Percentiles rank a stretch among this genome's conserved stretches.
These are phyloP conservation scores for Lablab purpureus DNA, from an alignment of 306 rosid genomes.

Conservation along the genomic window DNA sequence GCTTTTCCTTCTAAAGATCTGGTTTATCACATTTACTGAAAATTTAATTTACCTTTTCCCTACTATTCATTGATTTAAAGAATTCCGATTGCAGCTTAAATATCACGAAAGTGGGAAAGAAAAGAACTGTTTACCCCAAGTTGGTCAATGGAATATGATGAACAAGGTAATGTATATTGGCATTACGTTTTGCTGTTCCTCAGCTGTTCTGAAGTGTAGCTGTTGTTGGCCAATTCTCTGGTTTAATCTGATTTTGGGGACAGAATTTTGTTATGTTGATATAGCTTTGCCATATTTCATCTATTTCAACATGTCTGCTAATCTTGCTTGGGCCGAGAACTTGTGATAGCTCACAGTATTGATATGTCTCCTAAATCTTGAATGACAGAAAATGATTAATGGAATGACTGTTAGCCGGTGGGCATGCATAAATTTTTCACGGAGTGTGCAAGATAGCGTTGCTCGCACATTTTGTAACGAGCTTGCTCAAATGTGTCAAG, in stretches of 20 bases:
- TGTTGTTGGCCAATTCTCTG: not conserved
- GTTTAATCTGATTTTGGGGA: not conserved
- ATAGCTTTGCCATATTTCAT: not conserved
- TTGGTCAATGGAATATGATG: slow-evolving; percentile 99
- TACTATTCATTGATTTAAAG: slow-evolving; percentile 28
- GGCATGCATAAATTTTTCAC: slow-evolving; percentile 92
- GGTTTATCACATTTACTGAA: slow-evolving; percentile 29
- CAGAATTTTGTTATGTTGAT: slow-evolving; percentile 1
- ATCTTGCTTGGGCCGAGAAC: slow-evolving; percentile 21
- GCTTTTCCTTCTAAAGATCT: slow-evolving; percentile 18
- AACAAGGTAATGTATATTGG: slow-evolving; percentile 71
- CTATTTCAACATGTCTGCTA: not conserved
- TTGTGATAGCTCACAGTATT: slow-evolving; percentile 32
- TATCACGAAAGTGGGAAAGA: slow-evolving; percentile 93
- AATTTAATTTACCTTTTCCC: not conserved
- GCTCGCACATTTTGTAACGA: slow-evolving; percentile 89
- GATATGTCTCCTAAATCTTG: slow-evolving; percentile 29
- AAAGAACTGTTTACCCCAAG: slow-evolving; percentile 93
- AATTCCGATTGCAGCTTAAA: slow-evolving; percentile 67
- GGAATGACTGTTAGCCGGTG: slow-evolving; percentile 95
- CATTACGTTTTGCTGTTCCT: slow-evolving; percentile 4
- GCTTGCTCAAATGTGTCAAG: slow-evolving; percentile 96
- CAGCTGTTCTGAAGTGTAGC: not conserved
- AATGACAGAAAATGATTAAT: slow-evolving; percentile 86
- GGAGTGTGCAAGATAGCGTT: slow-evolving; percentile 87